Percentiles rank a stretch among this genome's conserved stretches.
Conservation (phyloP, 441 rosid species). For the Populus trichocarpa region DNA sequence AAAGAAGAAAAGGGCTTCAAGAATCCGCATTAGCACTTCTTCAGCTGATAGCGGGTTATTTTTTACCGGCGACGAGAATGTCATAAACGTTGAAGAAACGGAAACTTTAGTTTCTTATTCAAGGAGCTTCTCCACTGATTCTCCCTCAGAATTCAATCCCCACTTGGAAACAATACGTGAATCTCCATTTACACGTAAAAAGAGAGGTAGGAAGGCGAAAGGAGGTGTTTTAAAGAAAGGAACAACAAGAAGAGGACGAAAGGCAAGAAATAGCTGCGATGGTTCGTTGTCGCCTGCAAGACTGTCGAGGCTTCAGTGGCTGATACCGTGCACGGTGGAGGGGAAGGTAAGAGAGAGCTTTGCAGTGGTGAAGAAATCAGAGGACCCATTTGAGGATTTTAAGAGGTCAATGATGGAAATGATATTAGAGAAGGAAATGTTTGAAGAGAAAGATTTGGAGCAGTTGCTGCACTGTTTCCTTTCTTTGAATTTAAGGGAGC, state of each 20-base stretch:
- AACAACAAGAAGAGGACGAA: constrained; percentile 5
- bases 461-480: constrained; percentile 71
- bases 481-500: constrained; percentile 58
- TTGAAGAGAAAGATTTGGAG: constrained; percentile 54
- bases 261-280: neutral
- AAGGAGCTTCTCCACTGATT: constrained; percentile 47
- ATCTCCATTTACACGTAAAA: constrained; percentile 16
- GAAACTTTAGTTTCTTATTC: constrained; percentile 53
- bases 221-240: neutral
- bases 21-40: constrained; percentile 40
- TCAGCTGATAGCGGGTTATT: constrained; percentile 40
- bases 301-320: constrained; percentile 43
- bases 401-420: constrained; percentile 86
- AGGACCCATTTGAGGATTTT: constrained; percentile 68
- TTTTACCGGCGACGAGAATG: constrained; percentile 32
- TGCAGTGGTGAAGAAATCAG: constrained; percentile 82
- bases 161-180: constrained; percentile 25
- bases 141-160: constrained; percentile 32
- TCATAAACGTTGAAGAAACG: constrained; percentile 33
- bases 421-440: constrained; percentile 80
- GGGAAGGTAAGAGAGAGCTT: constrained; percentile 60
- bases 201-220: constrained; percentile 22
- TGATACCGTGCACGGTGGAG: constrained; percentile 40
- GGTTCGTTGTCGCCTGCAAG: constrained; percentile 52
- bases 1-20: constrained; percentile 27